A percentile compares a stretch with the other conserved stretches of the same genome.
Conservation (phyloP, 257 asterid genomes). For the Jaltomata sinuosa region DNA sequence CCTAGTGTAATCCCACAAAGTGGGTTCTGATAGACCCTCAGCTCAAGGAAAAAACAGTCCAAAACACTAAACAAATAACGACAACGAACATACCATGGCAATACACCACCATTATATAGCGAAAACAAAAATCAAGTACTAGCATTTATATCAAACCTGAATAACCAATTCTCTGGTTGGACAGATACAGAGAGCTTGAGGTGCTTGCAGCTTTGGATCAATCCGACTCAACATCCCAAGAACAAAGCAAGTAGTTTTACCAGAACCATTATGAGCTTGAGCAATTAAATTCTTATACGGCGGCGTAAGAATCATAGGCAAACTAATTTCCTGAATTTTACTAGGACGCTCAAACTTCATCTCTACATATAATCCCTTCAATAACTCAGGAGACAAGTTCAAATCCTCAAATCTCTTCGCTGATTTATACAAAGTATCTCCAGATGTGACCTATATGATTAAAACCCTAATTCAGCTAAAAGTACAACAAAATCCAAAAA, state of each 20-base stretch:
- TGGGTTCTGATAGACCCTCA: too few species aligned
- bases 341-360: conserved; percentile 87
- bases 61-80: too few species aligned
- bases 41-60: too few species aligned
- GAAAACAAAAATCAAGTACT: neutral
- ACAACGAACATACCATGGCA: neutral
- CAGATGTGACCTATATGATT: conserved; percentile 55
- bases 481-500: neutral
- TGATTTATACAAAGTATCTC: conserved; percentile 63
- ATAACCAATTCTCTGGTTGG: conserved; percentile 95
- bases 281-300: conserved; percentile 81
- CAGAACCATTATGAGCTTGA: conserved; percentile 97
- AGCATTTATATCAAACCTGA: conserved; percentile 41
- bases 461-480: neutral
- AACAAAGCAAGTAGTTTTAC: conserved; percentile 95
- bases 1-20: too few species aligned
- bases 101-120: too few species aligned
- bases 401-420: conserved; percentile 85
- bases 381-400: conserved; percentile 53
- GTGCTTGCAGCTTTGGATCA: conserved; percentile 51
- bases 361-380: conserved; percentile 76
- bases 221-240: conserved; percentile 97
- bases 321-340: conserved; percentile 69
- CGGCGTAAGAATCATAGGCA: conserved; percentile 91
- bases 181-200: conserved; percentile 96